phyloP scores from a whole-genome alignment of 164 flowering plant species.

The Kalanchoe fedtschenkoi region DNA sequence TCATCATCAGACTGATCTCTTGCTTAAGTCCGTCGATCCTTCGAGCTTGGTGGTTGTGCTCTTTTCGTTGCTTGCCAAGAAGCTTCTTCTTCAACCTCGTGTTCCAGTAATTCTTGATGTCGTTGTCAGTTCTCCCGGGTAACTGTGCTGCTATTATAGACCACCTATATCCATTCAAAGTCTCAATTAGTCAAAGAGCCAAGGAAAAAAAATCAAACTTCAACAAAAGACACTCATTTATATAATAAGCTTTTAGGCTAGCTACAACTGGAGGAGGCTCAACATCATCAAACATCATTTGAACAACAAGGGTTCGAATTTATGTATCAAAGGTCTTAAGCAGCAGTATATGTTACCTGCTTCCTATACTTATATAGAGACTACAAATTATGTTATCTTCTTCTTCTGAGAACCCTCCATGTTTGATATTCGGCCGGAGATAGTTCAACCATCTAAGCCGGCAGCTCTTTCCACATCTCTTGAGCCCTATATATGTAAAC shows the following conservation, averaged over 20 bases:
- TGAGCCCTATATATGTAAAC: slow-evolving; percentile 10
- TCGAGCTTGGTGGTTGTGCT: slow-evolving; percentile 11
- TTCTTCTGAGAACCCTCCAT: slow-evolving; percentile 21
- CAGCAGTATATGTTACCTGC: slow-evolving; percentile 11
- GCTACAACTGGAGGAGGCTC: not conserved
- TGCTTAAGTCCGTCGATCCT: slow-evolving; percentile 12
- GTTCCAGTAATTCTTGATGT: slow-evolving; percentile 43
- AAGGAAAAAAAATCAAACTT: not conserved
- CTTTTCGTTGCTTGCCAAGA: slow-evolving; percentile 24
- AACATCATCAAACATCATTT: too few species aligned
- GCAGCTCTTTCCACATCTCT: slow-evolving; percentile 23
- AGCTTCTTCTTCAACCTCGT: slow-evolving; percentile 44
- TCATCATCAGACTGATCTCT: slow-evolving; percentile 10
- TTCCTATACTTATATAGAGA: slow-evolving; percentile 21
- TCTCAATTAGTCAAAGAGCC: slow-evolving; percentile 10
- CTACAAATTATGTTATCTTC: slow-evolving; percentile 20
- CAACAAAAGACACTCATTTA: too few species aligned
- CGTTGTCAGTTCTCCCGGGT: slow-evolving; percentile 38
- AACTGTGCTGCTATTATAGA: slow-evolving; percentile 37
- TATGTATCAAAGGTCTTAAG: not conserved
- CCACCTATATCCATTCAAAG: slow-evolving; percentile 19
- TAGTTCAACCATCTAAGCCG: slow-evolving; percentile 23
- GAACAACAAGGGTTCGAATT: not conserved
- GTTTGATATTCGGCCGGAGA: slow-evolving; percentile 23
- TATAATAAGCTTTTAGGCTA: too few species aligned